Evolutionary conservation across 2,329 filamentous ascomycete genomes (phyloP), one percentile per base, ranked within the genome.

Genomic region (Hymenoscyphus fructigenus): DNA sequence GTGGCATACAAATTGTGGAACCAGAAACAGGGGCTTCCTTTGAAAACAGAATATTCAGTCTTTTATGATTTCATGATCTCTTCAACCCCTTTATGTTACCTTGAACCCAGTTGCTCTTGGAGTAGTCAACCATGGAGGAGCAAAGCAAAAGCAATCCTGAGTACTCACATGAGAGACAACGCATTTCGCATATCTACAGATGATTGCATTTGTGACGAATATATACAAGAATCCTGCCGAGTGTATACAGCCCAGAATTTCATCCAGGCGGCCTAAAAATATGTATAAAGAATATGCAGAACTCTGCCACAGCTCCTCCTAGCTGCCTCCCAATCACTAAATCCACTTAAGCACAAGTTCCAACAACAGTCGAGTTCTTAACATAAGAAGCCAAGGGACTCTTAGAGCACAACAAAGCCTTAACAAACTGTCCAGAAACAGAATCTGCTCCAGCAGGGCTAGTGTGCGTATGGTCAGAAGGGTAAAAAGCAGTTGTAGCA

Each of bases 381-480:
- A 69, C 61, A 65, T 72, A 70, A 1, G 68, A 41, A 23, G 67
- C 72, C 61, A 75, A 65, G 0, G 66, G 59, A 60, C 65, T 69
- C 14, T 66, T 62, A 1, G 65, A 63, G 61, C 74, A 75, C 38
- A 73, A 32, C 41, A 78, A 64, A 1, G 75, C 85, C 77, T 86
- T 85, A 34, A 86, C 80, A 71, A 89, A 89, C 5, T 85, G 82
- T 69, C 81, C 77, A 0, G 84, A 81, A 17, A 86, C 83, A 6
- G 82, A 74, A 68, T 83, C 77, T 0, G 86, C 85, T 0, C 85
- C 86, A 2, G 73, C 76, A 0, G 83, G 78, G 70, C 79, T 84
- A 2, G 86, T 88, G 74, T 88, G 87, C 2, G 85, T 88, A 72
- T 88, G 85, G 70, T 88, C 85, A 34, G 77, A 76, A 0, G 85